Base-by-base conservation (phyloP, 352 stramenopile genomes). In the Phytophthora melonis region DNA sequence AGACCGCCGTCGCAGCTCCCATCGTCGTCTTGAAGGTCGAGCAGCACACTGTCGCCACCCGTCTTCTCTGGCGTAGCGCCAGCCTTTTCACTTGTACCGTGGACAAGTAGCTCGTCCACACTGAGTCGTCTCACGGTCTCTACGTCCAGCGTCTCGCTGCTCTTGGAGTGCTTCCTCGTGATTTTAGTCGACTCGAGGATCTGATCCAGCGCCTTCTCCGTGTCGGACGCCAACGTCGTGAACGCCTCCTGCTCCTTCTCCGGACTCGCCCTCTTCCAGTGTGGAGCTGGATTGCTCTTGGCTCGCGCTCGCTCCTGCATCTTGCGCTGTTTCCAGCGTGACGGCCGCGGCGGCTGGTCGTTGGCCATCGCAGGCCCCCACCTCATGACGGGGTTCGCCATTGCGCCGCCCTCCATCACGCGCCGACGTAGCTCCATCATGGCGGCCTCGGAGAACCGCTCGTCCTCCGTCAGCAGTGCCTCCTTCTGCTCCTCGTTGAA, bases 401-500 rank as follows among this genome's bases (percentile, higher is more conserved):
- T 52, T 10, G 58, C 67, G 57, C 86, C 78, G 53, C 75, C 68
- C 32, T 90, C 78, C 62, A 93, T 88, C 50, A 93, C 82, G 49
- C 87, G 82, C 27, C 85, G 82, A 34, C 87, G 79, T 58, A 94
- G 76, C 77, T 94, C 87, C 47, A 91, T 74, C 81, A 91, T 91
- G 18, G 83, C 84, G 2, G 83, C 81, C 66, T 91, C 82, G 0
- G 84, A 82, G 36, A 86, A 78, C 30, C 75, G 59, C 56, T 79
- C 77, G 58, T 81, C 77, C 27, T 88, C 79, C 4, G 82, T 91
- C 5, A 93, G 80, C 39, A 94, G 71, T 61, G 87, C 86, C 19
- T 85, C 80, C 71, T 92, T 79, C 55, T 93, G 83, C 70, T 94
- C 87, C 49, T 92, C 79, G 57, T 91, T 81, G 66, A 94, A 94